Evolutionary conservation across 2,329 filamentous ascomycete species (phyloP), one percentile per base, ranked within the genome.

Genomic region (Pseudogymnoascus sp.): DNA sequence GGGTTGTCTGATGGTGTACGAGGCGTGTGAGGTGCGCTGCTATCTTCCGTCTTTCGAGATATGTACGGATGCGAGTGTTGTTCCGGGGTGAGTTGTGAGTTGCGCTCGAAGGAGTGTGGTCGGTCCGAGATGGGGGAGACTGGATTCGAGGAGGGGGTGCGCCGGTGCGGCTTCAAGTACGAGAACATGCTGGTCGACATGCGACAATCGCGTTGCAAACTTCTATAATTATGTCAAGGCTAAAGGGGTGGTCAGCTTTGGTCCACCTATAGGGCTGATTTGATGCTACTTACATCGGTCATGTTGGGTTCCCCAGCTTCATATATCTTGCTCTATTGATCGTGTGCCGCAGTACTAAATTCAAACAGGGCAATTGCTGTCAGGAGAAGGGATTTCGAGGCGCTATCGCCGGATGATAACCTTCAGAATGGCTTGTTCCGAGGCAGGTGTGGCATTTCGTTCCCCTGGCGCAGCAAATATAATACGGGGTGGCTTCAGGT

Each of bases 101-200:
- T 61, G 18, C 62, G 61, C 58, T 71, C 70, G 59, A 66, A 70
- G 23, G 66, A 65, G 59, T 65, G 66, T 13, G 61, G 26, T 18
- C 65, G 66, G 48, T 68, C 67, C 15, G 62, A 57, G 33, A 56
- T 65, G 6, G 70, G 69, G 3, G 71, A 71, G 8, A 69, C 66
- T 38, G 68, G 68, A 28, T 64, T 71, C 37, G 45, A 52, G 9
- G 70, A 71, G 9, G 68, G 64, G 33, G 65, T 69, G 21, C 69
- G 68, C 59, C 66, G 67, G 60, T 71, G 69, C 33, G 71, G 70
- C 39, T 70, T 66, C 41, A 72, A 63, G 63, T 72, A 71, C 15
- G 68, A 69, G 62, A 72, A 72, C 70, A 72, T 71, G 19, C 60
- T 48, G 45, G 55, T 58, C 30, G 59, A 58, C 28, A 52, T 52